phyloP scores from a whole-genome alignment of 345 rosid species.

The Camelina sativa region DNA sequence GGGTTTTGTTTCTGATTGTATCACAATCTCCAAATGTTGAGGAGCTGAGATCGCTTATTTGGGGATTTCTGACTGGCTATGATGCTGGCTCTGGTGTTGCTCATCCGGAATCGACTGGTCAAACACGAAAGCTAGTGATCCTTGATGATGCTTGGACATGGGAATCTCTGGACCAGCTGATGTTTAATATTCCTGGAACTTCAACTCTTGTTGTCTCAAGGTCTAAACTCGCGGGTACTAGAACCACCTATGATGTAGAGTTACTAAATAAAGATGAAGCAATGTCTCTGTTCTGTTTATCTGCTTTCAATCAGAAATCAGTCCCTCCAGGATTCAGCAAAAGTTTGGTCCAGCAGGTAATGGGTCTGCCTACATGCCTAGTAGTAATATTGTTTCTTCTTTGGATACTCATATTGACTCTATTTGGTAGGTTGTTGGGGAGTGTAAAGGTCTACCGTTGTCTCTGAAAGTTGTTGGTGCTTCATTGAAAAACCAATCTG shows the following conservation, averaged over 20 bases:
- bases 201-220: constrained; percentile 85
- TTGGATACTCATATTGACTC: constrained; percentile 5
- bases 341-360: constrained; percentile 75
- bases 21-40: constrained; percentile 86
- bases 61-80: constrained; percentile 51
- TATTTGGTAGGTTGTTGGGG: constrained; percentile 63
- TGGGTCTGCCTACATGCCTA: not conserved
- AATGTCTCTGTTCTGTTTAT: constrained; percentile 68
- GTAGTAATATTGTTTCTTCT: not conserved
- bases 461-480: constrained; percentile 94
- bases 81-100: constrained; percentile 38
- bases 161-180: constrained; percentile 62
- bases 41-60: constrained; percentile 50
- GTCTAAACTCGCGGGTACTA: constrained; percentile 55
- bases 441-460: constrained; percentile 91
- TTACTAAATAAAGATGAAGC: constrained; percentile 67
- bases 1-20: constrained; percentile 67
- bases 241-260: constrained; percentile 58
- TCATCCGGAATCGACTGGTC: constrained; percentile 46
- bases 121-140: constrained; percentile 55
- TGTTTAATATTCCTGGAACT: constrained; percentile 52
- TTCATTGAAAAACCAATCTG: constrained; percentile 62
- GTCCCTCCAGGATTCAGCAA: constrained; percentile 60
- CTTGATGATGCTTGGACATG: constrained; percentile 89
- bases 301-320: constrained; percentile 68